Conservation (phyloP, 2,329 filamentous ascomycete species). For the Microdochium trichocladiopsis region DNA sequence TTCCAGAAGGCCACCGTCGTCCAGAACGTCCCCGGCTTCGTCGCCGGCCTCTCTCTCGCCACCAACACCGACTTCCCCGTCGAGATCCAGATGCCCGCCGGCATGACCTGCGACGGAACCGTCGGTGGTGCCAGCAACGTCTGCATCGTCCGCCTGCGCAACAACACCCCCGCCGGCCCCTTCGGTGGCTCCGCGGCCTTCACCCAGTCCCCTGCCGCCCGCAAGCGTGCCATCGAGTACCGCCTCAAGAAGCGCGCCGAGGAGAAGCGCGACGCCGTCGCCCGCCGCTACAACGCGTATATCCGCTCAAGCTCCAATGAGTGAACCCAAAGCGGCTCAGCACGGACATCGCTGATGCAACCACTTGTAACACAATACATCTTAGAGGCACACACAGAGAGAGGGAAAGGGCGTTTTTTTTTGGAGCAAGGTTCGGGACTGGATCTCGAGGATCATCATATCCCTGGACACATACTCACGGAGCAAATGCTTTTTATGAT, state of each 20-base stretch:
- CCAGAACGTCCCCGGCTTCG: constrained; percentile 53
- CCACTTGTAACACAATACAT: too few relatives aligned
- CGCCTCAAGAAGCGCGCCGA: constrained; percentile 25
- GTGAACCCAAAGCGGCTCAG: too few relatives aligned
- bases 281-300: not conserved
- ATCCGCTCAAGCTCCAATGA: too few relatives aligned
- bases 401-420: too few relatives aligned
- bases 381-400: too few relatives aligned
- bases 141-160: constrained; percentile 59
- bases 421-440: too few relatives aligned
- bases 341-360: too few relatives aligned
- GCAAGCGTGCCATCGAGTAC: constrained; percentile 57
- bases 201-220: constrained; percentile 48
- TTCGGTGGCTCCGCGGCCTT: constrained; percentile 63
- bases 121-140: constrained; percentile 54
- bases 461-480: too few relatives aligned
- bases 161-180: constrained; percentile 53
- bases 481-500: too few relatives aligned
- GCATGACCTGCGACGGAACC: constrained; percentile 58
- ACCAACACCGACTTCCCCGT: constrained; percentile 58
- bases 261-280: constrained; percentile 4
- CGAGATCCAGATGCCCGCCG: constrained; percentile 57
- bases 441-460: too few relatives aligned
- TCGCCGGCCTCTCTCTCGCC: constrained; percentile 51
- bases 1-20: constrained; percentile 54